phyloP scores from a whole-genome alignment of 805 yeast genomes.

The Suhomyces sp. region DNA sequence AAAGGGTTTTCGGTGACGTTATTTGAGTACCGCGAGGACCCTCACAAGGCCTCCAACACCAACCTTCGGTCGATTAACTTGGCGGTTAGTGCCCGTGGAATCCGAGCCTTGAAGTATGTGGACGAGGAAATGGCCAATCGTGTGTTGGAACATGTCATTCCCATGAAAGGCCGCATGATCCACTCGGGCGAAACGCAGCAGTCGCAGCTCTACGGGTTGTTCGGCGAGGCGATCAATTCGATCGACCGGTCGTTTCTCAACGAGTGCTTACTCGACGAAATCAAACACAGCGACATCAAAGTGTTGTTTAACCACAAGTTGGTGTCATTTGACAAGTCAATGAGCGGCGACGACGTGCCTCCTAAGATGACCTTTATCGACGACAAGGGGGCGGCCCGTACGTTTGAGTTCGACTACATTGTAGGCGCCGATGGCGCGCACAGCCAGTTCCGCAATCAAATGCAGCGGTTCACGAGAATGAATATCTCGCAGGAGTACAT shows the following conservation, averaged over 20 bases:
- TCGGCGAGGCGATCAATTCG: slow-evolving; percentile 82
- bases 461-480: slow-evolving; percentile 68
- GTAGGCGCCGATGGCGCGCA: slow-evolving; percentile 88
- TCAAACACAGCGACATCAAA: slow-evolving; percentile 42
- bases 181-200: slow-evolving; percentile 63
- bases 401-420: slow-evolving; percentile 50
- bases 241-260: slow-evolving; percentile 76
- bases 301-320: slow-evolving; percentile 59
- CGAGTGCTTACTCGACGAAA: slow-evolving; percentile 60
- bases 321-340: slow-evolving; percentile 31
- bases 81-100: slow-evolving; percentile 86
- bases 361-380: slow-evolving; percentile 25
- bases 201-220: slow-evolving; percentile 73
- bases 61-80: slow-evolving; percentile 72
- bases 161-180: slow-evolving; percentile 89
- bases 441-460: slow-evolving; percentile 65
- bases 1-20: slow-evolving; percentile 71
- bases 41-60: slow-evolving; percentile 39
- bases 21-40: slow-evolving; percentile 72
- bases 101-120: slow-evolving; percentile 61
- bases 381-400: slow-evolving; percentile 15
- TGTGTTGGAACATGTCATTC: slow-evolving; percentile 62
- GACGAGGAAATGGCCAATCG: slow-evolving; percentile 56
- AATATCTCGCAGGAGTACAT: slow-evolving; percentile 73
- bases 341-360: slow-evolving; percentile 9